Evolutionary conservation across 2,329 filamentous ascomycete genomes (phyloP).

Genomic region (Diplodia mutila): DNA sequence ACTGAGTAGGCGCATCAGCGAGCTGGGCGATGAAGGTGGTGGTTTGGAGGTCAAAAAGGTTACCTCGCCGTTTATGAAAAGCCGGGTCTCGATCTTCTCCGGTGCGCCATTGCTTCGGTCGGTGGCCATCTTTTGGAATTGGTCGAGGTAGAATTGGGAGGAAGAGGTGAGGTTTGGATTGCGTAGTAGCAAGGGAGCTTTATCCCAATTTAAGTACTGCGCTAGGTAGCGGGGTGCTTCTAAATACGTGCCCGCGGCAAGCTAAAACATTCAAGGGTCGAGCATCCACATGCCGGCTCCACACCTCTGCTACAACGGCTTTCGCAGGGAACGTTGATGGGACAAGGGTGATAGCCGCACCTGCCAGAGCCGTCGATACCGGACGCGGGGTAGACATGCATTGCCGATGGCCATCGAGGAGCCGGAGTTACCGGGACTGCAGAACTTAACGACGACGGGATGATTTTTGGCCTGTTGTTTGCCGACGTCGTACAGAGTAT

Average conservation of each 20-base stretch:
- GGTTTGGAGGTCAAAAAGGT: no score
- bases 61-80: conserved; percentile 24
- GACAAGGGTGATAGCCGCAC: no score
- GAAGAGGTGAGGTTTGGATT: not conserved
- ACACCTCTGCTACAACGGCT: no score
- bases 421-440: not conserved
- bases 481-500: not conserved
- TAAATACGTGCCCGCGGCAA: not conserved
- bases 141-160: no score
- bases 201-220: not conserved
- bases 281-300: not conserved
- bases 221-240: not conserved
- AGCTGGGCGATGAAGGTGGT: no score
- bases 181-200: not conserved
- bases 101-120: not conserved
- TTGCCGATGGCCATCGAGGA: not conserved
- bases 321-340: no score
- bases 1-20: conserved; percentile 30
- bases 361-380: no score
- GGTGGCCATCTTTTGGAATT: not conserved
- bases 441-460: not conserved
- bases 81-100: conserved; percentile 15
- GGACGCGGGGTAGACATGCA: no score
- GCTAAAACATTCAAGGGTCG: not conserved
- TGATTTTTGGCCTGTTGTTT: not conserved